Base-by-base conservation (phyloP, 2,329 filamentous ascomycete species). In the Tricladium varicosporioides region DNA sequence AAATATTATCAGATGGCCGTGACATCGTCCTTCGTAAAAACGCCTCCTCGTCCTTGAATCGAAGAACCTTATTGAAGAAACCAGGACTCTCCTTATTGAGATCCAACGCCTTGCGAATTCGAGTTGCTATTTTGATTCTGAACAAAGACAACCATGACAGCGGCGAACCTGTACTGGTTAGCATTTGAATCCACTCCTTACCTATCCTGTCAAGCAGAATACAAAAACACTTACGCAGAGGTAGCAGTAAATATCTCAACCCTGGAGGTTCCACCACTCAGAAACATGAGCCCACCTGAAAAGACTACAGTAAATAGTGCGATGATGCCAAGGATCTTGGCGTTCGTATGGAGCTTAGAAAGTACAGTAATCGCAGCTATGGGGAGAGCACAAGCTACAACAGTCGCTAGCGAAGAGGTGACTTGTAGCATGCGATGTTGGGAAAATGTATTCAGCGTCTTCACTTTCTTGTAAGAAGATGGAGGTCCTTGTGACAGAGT, bases 201-300 rank as follows among this genome's bases (percentile, higher is more conserved):
- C 5, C 2, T 44, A n/a, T 43, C 10, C 18, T 2, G 2, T 15
- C 43, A 4, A 33, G 7, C 5, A 8, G 22, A 48, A 3, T 8
- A 13, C 11, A 33, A 2, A 14, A 14, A 36, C 7, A 62, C 64
- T 64, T 59, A 66, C 63, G 61, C 63, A 18, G 64, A 61, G 18
- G 64, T 66, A 31, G 64, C 64, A 27, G 60, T 63, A 22, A 65
- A 66, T 9, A 65, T 65, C 8, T 66, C 58, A 5, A 61, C 54
- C 42, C 62, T 55, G 2, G 60, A 58, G 8, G 53, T 60, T n/a
- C 48, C 40, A 5, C 54, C 43, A 1, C 57, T 58, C 14, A 65
- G 51, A n/a, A 56, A 51, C 55, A 63, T 59, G 9, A 65, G 47
- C 5, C 62, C 63, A 14, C 58, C 46, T 1, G 63, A 58, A 13